A percentile compares a stretch with the other conserved stretches of the same genome.
These are phyloP conservation scores for Fraxinus sp. DNA, from an alignment of 305 asterid genomes.

Conservation along the genomic window DNA sequence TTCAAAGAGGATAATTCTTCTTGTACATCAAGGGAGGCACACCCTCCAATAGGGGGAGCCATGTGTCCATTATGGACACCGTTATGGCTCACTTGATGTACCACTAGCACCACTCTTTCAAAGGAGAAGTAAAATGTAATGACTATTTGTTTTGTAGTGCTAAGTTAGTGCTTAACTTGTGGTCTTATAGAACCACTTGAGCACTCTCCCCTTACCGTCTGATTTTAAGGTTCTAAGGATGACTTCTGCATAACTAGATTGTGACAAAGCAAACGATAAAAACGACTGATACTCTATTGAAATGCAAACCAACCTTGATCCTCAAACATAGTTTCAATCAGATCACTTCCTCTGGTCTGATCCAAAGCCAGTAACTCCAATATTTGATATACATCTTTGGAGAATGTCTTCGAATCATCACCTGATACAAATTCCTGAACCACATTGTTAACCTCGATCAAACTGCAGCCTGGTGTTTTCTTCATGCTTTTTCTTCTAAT, in stretches of 20 bases:
- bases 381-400: slow-evolving; percentile 38
- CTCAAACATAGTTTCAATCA: slow-evolving; percentile 23
- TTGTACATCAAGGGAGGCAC: too few relatives aligned
- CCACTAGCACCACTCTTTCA: too few relatives aligned
- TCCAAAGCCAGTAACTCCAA: slow-evolving; percentile 50
- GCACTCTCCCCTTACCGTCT: not conserved
- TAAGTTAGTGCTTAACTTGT: not conserved
- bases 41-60: too few relatives aligned
- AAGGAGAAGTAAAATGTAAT: not conserved
- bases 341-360: slow-evolving; percentile 34
- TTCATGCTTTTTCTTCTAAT: slow-evolving; percentile 67
- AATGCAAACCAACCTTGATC: slow-evolving; percentile 1
- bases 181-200: not conserved
- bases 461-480: slow-evolving; percentile 74
- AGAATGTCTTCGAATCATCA: slow-evolving; percentile 54
- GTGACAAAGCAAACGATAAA: not conserved
- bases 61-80: too few relatives aligned
- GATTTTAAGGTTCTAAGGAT: not conserved
- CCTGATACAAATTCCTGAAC: slow-evolving; percentile 72
- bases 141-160: not conserved
- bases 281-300: not conserved
- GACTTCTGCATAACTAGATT: not conserved
- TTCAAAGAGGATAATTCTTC: not conserved
- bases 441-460: slow-evolving; percentile 55
- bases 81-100: too few relatives aligned